Conservation (phyloP, 2,329 filamentous ascomycete species). For the Cladorrhinum sp. region DNA sequence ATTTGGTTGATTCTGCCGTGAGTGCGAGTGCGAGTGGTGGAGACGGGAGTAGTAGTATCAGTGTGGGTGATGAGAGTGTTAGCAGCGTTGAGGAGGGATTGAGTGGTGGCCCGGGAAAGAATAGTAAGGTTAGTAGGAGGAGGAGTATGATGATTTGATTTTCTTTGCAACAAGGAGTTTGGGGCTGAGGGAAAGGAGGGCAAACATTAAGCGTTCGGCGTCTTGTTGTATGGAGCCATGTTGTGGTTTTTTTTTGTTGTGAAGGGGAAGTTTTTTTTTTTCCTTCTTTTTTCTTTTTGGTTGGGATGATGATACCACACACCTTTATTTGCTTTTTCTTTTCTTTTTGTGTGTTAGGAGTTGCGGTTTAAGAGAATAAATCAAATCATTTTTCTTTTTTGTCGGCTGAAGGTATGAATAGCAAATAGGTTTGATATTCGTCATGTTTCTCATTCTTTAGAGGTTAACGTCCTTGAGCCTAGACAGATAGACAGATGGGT, state of each 20-base stretch:
- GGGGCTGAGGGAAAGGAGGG: too few relatives aligned
- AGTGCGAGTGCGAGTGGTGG: conserved; percentile 15
- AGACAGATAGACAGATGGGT: too few relatives aligned
- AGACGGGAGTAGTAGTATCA: too few relatives aligned
- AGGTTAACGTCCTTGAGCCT: too few relatives aligned
- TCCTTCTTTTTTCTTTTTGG: background rate
- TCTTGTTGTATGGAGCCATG: too few relatives aligned
- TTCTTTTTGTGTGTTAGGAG: conserved; percentile 1
- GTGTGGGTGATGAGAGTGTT: conserved; percentile 29
- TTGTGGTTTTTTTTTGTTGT: too few relatives aligned
- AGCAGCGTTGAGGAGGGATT: conserved; percentile 6
- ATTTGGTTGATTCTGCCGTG: conserved; percentile 20
- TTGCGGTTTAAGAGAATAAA: background rate
- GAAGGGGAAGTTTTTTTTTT: too few relatives aligned
- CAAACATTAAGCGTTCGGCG: too few relatives aligned
- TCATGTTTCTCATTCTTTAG: too few relatives aligned
- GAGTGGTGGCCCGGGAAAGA: background rate
- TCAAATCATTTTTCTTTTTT: background rate
- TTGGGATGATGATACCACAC: background rate
- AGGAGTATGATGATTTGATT: conserved; percentile 59
- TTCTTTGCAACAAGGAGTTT: too few relatives aligned
- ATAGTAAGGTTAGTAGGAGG: conserved; percentile 40
- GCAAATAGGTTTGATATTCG: too few relatives aligned
- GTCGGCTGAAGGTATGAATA: background rate
- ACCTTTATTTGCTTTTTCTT: background rate